These are phyloP conservation scores for Cercophora samala DNA, from an alignment of 495 filamentous ascomycete genomes.

Conservation along the genomic window DNA sequence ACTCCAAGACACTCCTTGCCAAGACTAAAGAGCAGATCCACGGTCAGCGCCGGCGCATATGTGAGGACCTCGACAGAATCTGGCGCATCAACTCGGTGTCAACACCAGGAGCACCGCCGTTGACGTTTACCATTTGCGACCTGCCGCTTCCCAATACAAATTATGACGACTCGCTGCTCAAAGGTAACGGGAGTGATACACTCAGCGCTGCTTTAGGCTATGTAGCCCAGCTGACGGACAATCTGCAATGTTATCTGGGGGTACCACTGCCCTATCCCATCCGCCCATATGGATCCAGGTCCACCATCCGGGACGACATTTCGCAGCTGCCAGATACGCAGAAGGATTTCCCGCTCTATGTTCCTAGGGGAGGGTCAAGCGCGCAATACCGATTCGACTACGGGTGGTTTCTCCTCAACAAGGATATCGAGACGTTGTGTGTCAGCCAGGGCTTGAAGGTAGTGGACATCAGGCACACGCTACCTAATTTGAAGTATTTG, in stretches of 20 bases:
- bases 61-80: constrained; percentile 71
- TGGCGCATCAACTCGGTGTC: constrained; percentile 68
- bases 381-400: constrained; percentile 90
- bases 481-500: constrained; percentile 92
- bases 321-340: constrained; percentile 59
- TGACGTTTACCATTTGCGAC: constrained; percentile 74
- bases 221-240: constrained; percentile 70
- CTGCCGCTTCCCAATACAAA: constrained; percentile 73
- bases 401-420: constrained; percentile 89
- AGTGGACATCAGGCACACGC: constrained; percentile 83
- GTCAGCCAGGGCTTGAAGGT: constrained; percentile 67
- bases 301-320: constrained; percentile 77
- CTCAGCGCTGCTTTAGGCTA: constrained; percentile 81
- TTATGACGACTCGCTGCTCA: constrained; percentile 55
- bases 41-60: constrained; percentile 81
- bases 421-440: constrained; percentile 84
- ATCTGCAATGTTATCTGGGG: constrained; percentile 78
- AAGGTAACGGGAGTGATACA: constrained; percentile 54
- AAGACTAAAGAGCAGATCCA: constrained; percentile 60
- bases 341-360: constrained; percentile 75
- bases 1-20: constrained; percentile 51
- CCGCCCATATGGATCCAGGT: constrained; percentile 64
- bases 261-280: constrained; percentile 80
- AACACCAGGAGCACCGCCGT: constrained; percentile 46
- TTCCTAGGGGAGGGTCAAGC: constrained; percentile 58